Evolutionary conservation across 768 basidiomycete species (phyloP).

Genomic region (Termitomyces heimii): DNA sequence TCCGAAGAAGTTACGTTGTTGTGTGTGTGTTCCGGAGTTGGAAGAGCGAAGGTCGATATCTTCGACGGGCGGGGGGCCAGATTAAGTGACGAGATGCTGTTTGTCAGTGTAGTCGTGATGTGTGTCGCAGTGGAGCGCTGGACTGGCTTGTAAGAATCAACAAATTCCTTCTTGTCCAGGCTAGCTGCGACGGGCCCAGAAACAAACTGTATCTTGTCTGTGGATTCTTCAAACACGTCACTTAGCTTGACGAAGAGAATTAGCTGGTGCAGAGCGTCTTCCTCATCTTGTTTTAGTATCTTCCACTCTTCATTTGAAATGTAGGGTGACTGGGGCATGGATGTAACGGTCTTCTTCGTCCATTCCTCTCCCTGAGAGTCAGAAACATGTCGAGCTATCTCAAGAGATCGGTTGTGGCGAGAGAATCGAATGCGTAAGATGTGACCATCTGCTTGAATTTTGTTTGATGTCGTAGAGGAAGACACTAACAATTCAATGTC

Average conservation of each 20-base stretch:
- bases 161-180: background rate
- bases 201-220: background rate
- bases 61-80: slow-evolving; percentile 10
- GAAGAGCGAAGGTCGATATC: background rate
- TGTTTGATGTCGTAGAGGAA: slow-evolving; percentile 4
- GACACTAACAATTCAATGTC: slow-evolving; percentile 41
- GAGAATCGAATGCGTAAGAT: slow-evolving; percentile 33
- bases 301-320: slow-evolving; percentile 19
- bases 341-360: slow-evolving; percentile 27
- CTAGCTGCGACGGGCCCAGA: background rate
- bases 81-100: slow-evolving; percentile 9
- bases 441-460: slow-evolving; percentile 9
- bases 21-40: background rate
- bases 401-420: slow-evolving; percentile 24
- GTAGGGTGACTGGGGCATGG: slow-evolving; percentile 15
- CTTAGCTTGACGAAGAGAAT: slow-evolving; percentile 21
- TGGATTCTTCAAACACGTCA: slow-evolving; percentile 13
- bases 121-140: background rate
- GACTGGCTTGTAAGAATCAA: background rate
- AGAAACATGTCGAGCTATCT: slow-evolving; percentile 28
- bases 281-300: slow-evolving; percentile 19
- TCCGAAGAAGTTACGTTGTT: background rate
- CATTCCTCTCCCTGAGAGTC: slow-evolving; percentile 29
- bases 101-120: background rate
- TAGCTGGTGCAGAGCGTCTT: slow-evolving; percentile 19